Evolutionary conservation across 257 asterid species (phyloP).

Genomic region (Plantago ovata): DNA sequence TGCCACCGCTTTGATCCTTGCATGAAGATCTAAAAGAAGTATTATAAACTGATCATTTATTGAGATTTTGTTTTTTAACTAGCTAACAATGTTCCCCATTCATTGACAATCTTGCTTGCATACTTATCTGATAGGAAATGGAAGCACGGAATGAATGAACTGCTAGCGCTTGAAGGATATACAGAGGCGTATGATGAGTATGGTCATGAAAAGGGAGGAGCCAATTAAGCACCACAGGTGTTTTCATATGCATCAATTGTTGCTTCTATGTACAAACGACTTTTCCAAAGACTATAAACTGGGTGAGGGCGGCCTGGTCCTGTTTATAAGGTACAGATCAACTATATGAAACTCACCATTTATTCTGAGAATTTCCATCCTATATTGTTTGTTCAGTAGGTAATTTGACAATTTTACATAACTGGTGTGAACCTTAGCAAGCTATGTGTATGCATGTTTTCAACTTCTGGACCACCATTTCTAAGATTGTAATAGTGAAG

Average conservation of each 20-base stretch:
- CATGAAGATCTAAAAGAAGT: conserved; percentile 23
- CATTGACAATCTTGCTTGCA: too few species aligned
- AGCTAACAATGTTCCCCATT: too few species aligned
- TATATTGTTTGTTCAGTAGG: too few species aligned
- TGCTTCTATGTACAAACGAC: conserved; percentile 44
- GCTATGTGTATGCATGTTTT: too few species aligned
- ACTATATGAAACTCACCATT: too few species aligned
- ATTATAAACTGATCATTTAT: neutral
- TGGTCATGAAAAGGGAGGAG: conserved; percentile 29
- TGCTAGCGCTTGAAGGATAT: conserved; percentile 35
- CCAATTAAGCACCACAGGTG: conserved; percentile 27
- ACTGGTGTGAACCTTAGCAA: neutral
- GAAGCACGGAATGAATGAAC: conserved; percentile 25
- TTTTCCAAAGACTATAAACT: conserved; percentile 43
- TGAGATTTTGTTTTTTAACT: neutral
- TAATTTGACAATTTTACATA: too few species aligned
- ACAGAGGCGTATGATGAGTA: conserved; percentile 21
- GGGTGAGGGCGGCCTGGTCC: conserved; percentile 70
- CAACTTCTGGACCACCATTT: too few species aligned
- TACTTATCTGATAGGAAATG: conserved; percentile 22
- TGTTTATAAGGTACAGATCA: conserved; percentile 53
- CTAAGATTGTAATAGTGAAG: too few species aligned
- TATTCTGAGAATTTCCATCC: too few species aligned
- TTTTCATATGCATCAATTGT: conserved; percentile 36
- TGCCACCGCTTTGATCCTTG: conserved; percentile 12